These are phyloP conservation scores for Phytophthora foliorum DNA, from an alignment of 352 stramenopile species.

Conservation along the genomic window DNA sequence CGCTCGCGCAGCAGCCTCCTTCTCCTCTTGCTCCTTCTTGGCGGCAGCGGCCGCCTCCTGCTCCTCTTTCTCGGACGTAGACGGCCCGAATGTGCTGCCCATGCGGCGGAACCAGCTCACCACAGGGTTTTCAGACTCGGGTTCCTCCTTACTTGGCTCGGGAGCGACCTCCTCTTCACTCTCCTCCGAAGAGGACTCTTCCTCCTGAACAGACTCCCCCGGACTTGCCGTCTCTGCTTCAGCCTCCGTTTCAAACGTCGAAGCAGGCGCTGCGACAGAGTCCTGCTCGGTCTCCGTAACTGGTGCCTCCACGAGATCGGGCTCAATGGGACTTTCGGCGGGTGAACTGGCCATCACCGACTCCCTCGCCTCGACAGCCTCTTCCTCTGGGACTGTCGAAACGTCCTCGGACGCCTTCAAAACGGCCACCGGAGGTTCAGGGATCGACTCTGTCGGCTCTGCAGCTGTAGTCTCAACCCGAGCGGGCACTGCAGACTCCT, in stretches of 20 bases:
- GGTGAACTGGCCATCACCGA: constrained; percentile 4
- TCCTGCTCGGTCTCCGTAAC: constrained; percentile 4
- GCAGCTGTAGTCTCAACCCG: background rate
- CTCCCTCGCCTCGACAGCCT: constrained; percentile 5
- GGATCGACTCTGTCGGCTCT: background rate
- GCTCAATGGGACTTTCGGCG: constrained; percentile 3
- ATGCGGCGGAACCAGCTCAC: constrained; percentile 46
- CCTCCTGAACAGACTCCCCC: constrained; percentile 5
- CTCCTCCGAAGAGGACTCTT: constrained; percentile 18
- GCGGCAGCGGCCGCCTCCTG: constrained; percentile 5
- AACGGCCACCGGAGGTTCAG: constrained; percentile 9
- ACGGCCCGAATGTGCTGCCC: constrained; percentile 35
- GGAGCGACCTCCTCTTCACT: constrained; percentile 2
- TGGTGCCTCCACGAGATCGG: background rate
- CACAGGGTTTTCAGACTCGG: constrained; percentile 35
- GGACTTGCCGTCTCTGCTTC: background rate
- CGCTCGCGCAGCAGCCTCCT: constrained; percentile 25
- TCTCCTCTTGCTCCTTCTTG: constrained; percentile 28
- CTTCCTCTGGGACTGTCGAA: constrained; percentile 9
- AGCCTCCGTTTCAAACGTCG: constrained; percentile 4
- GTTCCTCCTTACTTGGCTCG: constrained; percentile 22
- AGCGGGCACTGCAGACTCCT: background rate
- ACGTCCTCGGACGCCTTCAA: constrained; percentile 3
- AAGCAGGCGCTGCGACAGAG: background rate
- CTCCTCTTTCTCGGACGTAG: constrained; percentile 25